Evolutionary conservation across 1,284 basidiomycete species (phyloP).

Genomic region (Tilletia horrida): DNA sequence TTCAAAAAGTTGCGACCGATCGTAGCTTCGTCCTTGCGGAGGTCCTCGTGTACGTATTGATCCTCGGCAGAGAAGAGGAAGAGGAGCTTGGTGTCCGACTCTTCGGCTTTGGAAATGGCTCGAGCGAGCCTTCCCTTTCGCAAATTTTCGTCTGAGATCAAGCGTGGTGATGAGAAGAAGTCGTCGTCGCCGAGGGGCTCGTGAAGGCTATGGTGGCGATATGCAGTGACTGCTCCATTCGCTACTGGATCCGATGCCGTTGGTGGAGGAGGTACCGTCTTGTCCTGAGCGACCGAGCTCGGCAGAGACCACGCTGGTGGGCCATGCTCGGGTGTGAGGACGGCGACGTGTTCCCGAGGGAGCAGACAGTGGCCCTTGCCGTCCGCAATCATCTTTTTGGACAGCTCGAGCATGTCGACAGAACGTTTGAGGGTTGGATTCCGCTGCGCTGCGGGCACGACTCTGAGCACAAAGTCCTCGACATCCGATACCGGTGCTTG

Average conservation of each 20-base stretch:
- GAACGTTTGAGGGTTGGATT: neutral
- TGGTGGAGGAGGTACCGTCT: slow-evolving; percentile 21
- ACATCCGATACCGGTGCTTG: slow-evolving; percentile 51
- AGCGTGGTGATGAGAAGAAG: slow-evolving; percentile 34
- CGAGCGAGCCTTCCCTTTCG: neutral
- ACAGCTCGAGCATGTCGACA: slow-evolving; percentile 16
- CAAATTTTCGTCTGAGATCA: neutral
- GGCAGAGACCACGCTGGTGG: neutral
- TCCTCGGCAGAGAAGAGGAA: slow-evolving; percentile 6
- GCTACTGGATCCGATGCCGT: slow-evolving; percentile 28
- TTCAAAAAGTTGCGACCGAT: neutral
- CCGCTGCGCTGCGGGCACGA: neutral
- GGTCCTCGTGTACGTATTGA: neutral
- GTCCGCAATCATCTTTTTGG: slow-evolving; percentile 20
- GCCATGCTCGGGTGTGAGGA: neutral
- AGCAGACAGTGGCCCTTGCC: slow-evolving; percentile 24
- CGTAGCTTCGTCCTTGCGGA: neutral
- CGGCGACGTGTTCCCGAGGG: slow-evolving; percentile 16
- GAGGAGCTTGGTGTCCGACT: neutral
- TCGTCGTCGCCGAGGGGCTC: slow-evolving; percentile 45
- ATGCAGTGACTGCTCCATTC: slow-evolving; percentile 43
- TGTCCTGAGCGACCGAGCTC: neutral
- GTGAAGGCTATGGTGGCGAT: slow-evolving; percentile 44
- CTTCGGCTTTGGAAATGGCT: slow-evolving; percentile 6
- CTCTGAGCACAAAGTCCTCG: slow-evolving; percentile 36